Base-by-base conservation (phyloP, 306 rosid genomes). In the Coriaria nepalensis region DNA sequence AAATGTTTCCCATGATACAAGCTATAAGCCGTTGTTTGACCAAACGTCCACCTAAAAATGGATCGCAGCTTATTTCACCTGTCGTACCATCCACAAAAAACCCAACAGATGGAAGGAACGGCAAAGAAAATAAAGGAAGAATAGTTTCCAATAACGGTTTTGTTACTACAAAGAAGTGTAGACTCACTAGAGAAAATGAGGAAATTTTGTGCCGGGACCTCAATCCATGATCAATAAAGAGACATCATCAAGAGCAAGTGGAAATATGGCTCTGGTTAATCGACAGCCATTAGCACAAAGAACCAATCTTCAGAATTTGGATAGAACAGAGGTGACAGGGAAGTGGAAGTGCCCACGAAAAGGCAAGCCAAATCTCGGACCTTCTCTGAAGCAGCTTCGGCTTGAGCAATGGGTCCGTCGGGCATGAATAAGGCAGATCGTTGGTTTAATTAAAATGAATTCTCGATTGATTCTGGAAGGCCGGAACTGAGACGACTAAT, bases 301-400 rank as follows among this genome's bases (percentile, higher is more conserved):
- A 79, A 90, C 92, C 58, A 84, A 84, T 69, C n/a, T 67, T 50
- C 53, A 54, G 15, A 60, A 55, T 33, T 73, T 65, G 34, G 53
- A 56, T 60, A 69, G 4, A 5, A 6, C 36, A 5, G 83, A 62
- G 65, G 61, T 71, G 43, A 71, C 74, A 42, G 97, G 95, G 53
- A 77, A 84, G 69, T 90, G 95, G 97, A 57, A 45, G 55, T 84
- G 93, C 62, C 97, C 92, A 29, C 97, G 75, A 68, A 82, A 65
- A 67, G 60, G 72, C 41, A 90, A 79, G 67, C 84, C 86, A n/a
- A 45, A 65, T 57, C 35, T 40, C 14, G 92, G 95, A 40, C 87
- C 97, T 43, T 46, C 87, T 33, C 37, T 84, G 71, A 90, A 90
- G 73, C 97, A 90, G 68, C 95, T 84, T 64, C 75, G 95, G 57